Base-by-base conservation (phyloP, 768 basidiomycete species). In the Tylopilus plumbeoviolaceoides region DNA sequence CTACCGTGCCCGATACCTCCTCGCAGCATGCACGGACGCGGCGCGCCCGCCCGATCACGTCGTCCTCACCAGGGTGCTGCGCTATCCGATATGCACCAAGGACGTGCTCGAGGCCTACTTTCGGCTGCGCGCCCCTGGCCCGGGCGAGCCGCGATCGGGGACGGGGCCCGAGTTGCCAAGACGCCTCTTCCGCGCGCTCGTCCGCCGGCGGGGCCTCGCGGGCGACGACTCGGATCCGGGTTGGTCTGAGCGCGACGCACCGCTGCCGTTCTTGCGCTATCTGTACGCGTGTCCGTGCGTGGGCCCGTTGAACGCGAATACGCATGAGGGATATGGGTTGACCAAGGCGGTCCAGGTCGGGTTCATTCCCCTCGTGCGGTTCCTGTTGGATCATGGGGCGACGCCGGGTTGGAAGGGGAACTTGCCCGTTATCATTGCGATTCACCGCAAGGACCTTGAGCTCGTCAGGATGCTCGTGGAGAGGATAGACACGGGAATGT, bases 381-480 rank as follows among this genome's bases (percentile, higher is more conserved):
- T 90, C 59, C 76, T 98, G 15, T 81, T 97, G 45, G 72, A 74
- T 3, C 73, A 83, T 18, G 87, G 83, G 4, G 93, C 91, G 0
- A 85, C 85, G 11, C 93, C 94, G 0, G 62, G 63, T 5, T 69
- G 70, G 55, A 87, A 86, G 60, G 67, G 77, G 12, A 77, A 73
- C 20, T 71, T 93, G n/a, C 78, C 92, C 0, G 75, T 97, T 17
- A 72, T 76, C 45, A 78, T 91, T 4, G 94, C 94, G 3, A 87
- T 97, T 47, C 77, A 79, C 38, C 80, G 79, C 59, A 81, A 78
- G 55, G 82, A 91, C 54, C 70, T 94, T 9, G 54, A 65, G 0
- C 71, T 94, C 42, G 85, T 97, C 38, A 82, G 78, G 62, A 65
- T 89, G 67, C 77, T 98, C n/a, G 76, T 97, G 44, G 88, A 92